phyloP scores from a whole-genome alignment of 768 basidiomycete species.

The Tricholoma bakamatsutake region DNA sequence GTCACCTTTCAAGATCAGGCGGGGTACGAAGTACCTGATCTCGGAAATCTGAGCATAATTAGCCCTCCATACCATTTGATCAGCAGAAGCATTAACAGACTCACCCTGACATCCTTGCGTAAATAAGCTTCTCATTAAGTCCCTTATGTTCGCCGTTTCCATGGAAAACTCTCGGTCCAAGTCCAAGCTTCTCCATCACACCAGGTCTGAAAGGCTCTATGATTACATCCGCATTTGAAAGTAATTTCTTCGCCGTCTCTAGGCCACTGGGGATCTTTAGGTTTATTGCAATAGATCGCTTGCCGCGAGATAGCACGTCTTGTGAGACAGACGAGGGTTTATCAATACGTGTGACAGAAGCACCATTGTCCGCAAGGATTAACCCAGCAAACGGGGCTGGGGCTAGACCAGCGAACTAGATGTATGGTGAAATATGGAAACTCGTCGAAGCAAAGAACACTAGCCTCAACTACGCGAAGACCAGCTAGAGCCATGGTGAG shows the following conservation, averaged over 20 bases:
- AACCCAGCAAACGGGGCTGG: slow-evolving; percentile 79
- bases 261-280: slow-evolving; percentile 57
- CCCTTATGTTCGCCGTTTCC: slow-evolving; percentile 38
- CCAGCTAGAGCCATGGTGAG: slow-evolving; percentile 20
- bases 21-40: slow-evolving; percentile 38
- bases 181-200: slow-evolving; percentile 69
- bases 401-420: slow-evolving; percentile 75
- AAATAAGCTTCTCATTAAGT: slow-evolving; percentile 59
- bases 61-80: not conserved
- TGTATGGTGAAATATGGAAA: not conserved
- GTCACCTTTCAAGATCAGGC: slow-evolving; percentile 3
- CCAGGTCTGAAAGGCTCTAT: slow-evolving; percentile 85
- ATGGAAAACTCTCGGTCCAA: slow-evolving; percentile 73
- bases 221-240: slow-evolving; percentile 66
- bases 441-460: not conserved
- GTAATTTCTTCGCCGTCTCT: slow-evolving; percentile 48
- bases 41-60: slow-evolving; percentile 44
- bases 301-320: slow-evolving; percentile 63
- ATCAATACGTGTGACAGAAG: slow-evolving; percentile 72
- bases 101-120: slow-evolving; percentile 73
- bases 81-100: slow-evolving; percentile 17
- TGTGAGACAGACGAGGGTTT: slow-evolving; percentile 37
- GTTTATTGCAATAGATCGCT: slow-evolving; percentile 70
- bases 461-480: slow-evolving; percentile 21
- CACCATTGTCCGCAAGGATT: slow-evolving; percentile 74